Evolutionary conservation across 2,329 filamentous ascomycete genomes (phyloP), one percentile per base, ranked within the genome.

Genomic region (Nothopassalora personata): DNA sequence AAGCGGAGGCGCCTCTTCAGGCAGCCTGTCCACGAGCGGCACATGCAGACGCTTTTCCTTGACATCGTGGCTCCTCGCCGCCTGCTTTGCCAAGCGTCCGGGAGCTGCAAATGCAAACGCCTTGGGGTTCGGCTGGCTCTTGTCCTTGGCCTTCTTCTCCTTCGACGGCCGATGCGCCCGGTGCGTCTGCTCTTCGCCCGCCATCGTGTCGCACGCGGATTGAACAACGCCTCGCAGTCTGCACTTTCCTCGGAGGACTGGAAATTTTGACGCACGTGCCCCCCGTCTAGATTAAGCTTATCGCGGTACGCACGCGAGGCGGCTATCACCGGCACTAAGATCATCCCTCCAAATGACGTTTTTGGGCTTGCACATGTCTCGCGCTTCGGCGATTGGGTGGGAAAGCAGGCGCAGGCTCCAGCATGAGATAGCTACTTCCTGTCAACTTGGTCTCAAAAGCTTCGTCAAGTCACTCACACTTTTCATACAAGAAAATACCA

Each of bases 41-140:
- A 99, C 94, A 81, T 99, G 95, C 43, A 97, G 82, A 60, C 93
- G 86, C 77, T 95, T 97, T 77, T 99, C 95, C 82, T 91, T 94
- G 75, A 96, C 86, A 82, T 90, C 87, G 70, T 86, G 82, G 60
- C 86, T 88, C 71, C 89, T 81, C 55, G 86, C 86, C 5, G 87
- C 89, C 65, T 89, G 85, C 73, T 86, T 88, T 60, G 88, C 85
- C 67, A 93, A 82, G 71, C 88, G 89, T 63, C 91, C 92, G 0
- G 92, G 91, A 62, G 88, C 87, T 46, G 90, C 82, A 73, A 89
- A 90, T 56, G 90, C 88, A 74, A 96, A 97, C 13, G 92, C 92
- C 77, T 96, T 97, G 2, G 91, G 90, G 72, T 96, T 96, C 64
- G 80, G 81, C 57, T 89, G 90, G 86, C 70, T 64, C 69, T 60